Evolutionary conservation across 352 stramenopile genomes (phyloP).

Genomic region (Pythium aphanidermatum): DNA sequence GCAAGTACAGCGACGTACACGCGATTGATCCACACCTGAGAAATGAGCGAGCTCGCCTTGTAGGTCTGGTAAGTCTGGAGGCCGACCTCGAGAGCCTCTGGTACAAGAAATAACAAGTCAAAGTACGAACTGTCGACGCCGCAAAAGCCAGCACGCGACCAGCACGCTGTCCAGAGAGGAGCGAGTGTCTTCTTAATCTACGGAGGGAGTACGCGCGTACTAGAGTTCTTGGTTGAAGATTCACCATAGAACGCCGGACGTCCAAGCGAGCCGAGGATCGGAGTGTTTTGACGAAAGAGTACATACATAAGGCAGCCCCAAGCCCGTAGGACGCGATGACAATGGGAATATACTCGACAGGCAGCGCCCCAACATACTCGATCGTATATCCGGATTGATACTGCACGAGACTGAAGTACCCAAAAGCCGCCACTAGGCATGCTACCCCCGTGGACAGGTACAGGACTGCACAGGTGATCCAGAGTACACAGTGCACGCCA

Average conservation of each 20-base stretch:
- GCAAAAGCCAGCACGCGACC: background rate
- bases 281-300: background rate
- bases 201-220: background rate
- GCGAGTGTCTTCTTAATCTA: background rate
- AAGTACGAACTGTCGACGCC: background rate
- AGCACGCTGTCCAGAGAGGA: background rate
- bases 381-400: constrained; percentile 3
- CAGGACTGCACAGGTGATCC: background rate
- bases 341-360: background rate
- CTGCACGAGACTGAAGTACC: background rate
- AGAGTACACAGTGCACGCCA: background rate
- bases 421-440: background rate
- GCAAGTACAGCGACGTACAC: constrained; percentile 6
- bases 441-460: constrained; percentile 1
- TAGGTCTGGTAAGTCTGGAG: constrained; percentile 12
- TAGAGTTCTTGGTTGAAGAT: background rate
- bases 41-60: constrained; percentile 8
- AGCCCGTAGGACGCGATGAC: background rate
- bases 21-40: constrained; percentile 8
- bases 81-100: constrained; percentile 7
- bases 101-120: constrained; percentile 2
- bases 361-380: constrained; percentile 1
- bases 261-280: too few species aligned
- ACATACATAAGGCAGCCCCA: background rate
- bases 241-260: background rate